These are phyloP conservation scores for Nicotiana obtusifolia DNA, from an alignment of 257 asterid species.

Conservation along the genomic window DNA sequence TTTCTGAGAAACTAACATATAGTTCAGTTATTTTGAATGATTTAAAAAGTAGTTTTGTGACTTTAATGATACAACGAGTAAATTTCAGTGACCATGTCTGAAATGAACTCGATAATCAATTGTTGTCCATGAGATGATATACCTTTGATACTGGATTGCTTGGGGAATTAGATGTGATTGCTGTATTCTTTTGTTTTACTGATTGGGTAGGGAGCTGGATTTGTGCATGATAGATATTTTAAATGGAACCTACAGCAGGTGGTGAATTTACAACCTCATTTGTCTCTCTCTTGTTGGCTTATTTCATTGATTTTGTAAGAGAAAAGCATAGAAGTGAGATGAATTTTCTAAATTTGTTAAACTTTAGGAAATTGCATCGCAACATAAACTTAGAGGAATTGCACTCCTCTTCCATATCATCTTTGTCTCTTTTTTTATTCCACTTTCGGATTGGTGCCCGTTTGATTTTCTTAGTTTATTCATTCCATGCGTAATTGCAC, in stretches of 20 bases:
- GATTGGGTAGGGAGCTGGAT: not conserved
- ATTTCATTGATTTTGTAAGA: not conserved
- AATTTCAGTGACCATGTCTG: not conserved
- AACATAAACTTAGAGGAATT: not conserved
- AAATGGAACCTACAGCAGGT: not conserved
- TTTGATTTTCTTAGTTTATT: not conserved
- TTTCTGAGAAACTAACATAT: not conserved
- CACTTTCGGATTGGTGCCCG: not conserved
- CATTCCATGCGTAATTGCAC: not conserved
- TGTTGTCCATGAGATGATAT: not conserved
- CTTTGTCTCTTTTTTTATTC: too few relatives aligned
- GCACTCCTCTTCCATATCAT: not conserved
- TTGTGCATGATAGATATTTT: conserved; percentile 1
- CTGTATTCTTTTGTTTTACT: not conserved
- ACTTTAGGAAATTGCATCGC: not conserved
- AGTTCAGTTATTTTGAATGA: not conserved
- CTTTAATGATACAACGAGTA: not conserved
- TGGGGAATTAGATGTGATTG: not conserved
- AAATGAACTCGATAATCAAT: not conserved
- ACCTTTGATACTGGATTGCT: not conserved
- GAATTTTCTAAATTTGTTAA: not conserved
- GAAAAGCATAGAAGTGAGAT: not conserved
- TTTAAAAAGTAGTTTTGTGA: not conserved
- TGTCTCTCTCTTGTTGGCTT: not conserved
- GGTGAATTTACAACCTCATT: not conserved